Evolutionary conservation across 257 asterid genomes (phyloP), one percentile per base, ranked within the genome.

Genomic region (Capsicum baccatum): DNA sequence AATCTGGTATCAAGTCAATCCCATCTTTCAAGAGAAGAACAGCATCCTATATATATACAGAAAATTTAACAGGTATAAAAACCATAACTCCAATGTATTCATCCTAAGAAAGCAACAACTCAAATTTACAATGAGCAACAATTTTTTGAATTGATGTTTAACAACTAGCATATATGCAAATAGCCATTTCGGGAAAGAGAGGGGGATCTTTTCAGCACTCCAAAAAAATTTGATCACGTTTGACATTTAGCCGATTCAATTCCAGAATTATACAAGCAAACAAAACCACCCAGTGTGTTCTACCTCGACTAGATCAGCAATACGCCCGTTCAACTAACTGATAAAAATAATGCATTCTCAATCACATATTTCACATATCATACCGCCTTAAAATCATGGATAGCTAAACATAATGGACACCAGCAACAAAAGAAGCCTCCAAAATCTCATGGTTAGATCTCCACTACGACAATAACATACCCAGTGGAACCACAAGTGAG

Each of bases 21-120:
- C 95, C 95, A 83, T 96, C 98, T 89, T 94, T 96, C n/a, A 96
- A 92, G 89, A 96, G 92, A 85, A 87, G 87, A 21, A 91, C 93
- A 85, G 99, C 93, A 83, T 96, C 99, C 99, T 96, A 91, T 55
- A 80, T 55, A 80, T 74, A 87, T 59, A 88, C 71, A 79, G 81
- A 85, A 67, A 82, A 54, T 37, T 66, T 26, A 50, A 50, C 81
- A 60, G 33, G 79, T 66, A 58, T 50, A 50, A 82, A 50, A 82
- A 76, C 21, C 81, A 76, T 12, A 76, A 76, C 81, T 76, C 62
- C 81, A 52, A 52, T 50, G 62, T 39, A 39, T 39, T 39, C 44
- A 39, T 39, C 44, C 44, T 3, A 39, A 39, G 44, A 82, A 50
- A 82, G 52, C 62, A 62, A 76, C 13, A 76, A 76, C 81, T 50